Conservation (phyloP, 73 alveolate species). For the Paramecium sonneborni region DNA sequence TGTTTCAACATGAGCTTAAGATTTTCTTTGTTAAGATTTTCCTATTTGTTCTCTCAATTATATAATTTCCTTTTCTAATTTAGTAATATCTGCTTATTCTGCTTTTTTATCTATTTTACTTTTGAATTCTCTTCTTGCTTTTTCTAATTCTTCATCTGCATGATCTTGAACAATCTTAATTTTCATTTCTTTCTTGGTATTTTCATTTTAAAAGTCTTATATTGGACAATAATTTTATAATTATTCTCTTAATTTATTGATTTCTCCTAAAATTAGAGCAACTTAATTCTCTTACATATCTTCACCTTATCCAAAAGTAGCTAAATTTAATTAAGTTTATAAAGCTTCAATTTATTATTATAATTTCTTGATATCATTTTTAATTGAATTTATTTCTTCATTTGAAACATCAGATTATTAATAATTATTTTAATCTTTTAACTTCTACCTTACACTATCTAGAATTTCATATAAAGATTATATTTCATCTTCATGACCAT, state of each 20-base stretch:
- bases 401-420: neutral
- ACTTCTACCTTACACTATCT: neutral
- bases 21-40: neutral
- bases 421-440: neutral
- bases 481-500: slow-evolving; percentile 26
- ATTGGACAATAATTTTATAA: neutral
- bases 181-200: neutral
- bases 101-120: slow-evolving; percentile 11
- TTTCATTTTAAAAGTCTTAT: neutral
- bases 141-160: slow-evolving; percentile 40
- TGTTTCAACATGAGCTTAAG: neutral
- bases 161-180: neutral
- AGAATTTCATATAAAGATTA: neutral
- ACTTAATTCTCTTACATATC: slow-evolving; percentile 9
- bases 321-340: slow-evolving; percentile 27
- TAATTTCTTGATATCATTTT: slow-evolving; percentile 22
- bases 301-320: slow-evolving; percentile 7
- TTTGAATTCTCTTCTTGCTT: slow-evolving; percentile 44
- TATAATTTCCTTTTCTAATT: neutral
- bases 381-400: neutral
- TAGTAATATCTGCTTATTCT: neutral
- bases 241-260: slow-evolving; percentile 23
- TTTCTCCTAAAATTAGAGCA: slow-evolving; percentile 22
- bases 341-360: neutral
- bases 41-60: neutral